Percentiles rank a stretch among this genome's conserved stretches.
Conservation (phyloP, 768 basidiomycete species). For the Auriscalpium orientale region DNA sequence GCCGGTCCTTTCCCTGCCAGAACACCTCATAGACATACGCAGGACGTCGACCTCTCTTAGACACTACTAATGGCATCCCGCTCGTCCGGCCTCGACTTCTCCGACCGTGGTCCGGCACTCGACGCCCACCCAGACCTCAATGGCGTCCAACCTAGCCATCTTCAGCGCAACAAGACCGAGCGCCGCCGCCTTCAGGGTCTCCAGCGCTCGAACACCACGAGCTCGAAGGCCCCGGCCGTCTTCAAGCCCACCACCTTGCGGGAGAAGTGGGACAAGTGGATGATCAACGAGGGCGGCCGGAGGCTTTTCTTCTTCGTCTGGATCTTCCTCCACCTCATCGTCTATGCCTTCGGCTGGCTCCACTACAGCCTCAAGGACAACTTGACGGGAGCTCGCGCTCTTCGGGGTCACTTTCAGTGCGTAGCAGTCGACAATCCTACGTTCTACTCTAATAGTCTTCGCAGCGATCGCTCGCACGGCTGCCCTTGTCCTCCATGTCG, state of each 20-base stretch:
- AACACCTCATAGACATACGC: background rate
- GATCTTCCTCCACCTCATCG: slow-evolving; percentile 74
- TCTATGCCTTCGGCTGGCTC: slow-evolving; percentile 67
- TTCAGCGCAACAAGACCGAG: slow-evolving; percentile 85
- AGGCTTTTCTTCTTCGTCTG: slow-evolving; percentile 74
- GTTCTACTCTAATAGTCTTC: background rate
- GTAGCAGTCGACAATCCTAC: slow-evolving; percentile 10
- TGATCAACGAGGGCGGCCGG: slow-evolving; percentile 87
- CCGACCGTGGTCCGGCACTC: slow-evolving; percentile 10
- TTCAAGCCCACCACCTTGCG: slow-evolving; percentile 32
- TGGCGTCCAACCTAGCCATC: slow-evolving; percentile 34
- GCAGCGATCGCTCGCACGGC: slow-evolving; percentile 81
- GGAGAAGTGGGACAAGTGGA: slow-evolving; percentile 65
- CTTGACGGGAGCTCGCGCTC: slow-evolving; percentile 49
- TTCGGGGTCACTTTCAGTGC: slow-evolving; percentile 78
- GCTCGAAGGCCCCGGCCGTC: slow-evolving; percentile 20
- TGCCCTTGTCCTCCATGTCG: slow-evolving; percentile 85
- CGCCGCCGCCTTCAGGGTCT: slow-evolving; percentile 77
- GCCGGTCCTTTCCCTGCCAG: slow-evolving; percentile 1
- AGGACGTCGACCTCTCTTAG: background rate
- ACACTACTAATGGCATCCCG: background rate
- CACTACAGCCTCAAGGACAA: slow-evolving; percentile 81
- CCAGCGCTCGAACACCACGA: slow-evolving; percentile 48
- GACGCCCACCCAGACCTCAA: slow-evolving; percentile 8
- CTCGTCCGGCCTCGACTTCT: slow-evolving; percentile 11